phyloP scores from a whole-genome alignment of 345 rosid genomes.

The Eucalyptus sp. region DNA sequence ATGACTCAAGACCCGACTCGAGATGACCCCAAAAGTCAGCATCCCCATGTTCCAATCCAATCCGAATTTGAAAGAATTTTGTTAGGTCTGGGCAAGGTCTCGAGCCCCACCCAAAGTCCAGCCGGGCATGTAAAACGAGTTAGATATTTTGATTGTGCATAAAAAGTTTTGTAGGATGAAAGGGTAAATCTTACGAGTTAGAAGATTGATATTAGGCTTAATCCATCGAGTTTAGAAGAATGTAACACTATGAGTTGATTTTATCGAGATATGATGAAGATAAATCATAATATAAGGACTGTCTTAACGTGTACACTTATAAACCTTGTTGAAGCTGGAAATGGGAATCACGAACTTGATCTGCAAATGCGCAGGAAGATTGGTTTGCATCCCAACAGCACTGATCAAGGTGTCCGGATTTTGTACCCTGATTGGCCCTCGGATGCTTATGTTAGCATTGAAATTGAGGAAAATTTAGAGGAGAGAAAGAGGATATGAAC shows the following conservation, averaged over 20 bases:
- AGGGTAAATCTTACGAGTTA: not conserved
- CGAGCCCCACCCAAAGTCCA: not conserved
- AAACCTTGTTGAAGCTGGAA: not conserved
- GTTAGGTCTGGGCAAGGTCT: not conserved
- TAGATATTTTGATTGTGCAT: not conserved
- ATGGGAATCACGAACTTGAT: not conserved
- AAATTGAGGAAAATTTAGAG: not conserved
- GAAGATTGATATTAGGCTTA: not conserved
- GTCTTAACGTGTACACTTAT: not conserved
- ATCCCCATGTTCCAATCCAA: not conserved
- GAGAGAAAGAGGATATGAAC: not conserved
- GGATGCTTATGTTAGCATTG: not conserved
- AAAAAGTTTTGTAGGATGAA: not conserved
- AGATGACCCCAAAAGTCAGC: not conserved
- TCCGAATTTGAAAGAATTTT: not conserved
- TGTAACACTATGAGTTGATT: not conserved
- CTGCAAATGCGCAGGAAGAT: not conserved
- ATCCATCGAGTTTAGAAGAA: not conserved
- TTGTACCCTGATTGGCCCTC: not conserved
- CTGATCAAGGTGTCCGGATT: not conserved
- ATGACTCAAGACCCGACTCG: not conserved
- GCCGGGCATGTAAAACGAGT: not conserved
- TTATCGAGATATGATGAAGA: not conserved
- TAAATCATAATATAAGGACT: not conserved
- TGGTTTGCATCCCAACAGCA: not conserved